Evolutionary conservation across 2,329 filamentous ascomycete genomes (phyloP), one percentile per base, ranked within the genome.

Genomic region (Clarireedia homoeocarpa): DNA sequence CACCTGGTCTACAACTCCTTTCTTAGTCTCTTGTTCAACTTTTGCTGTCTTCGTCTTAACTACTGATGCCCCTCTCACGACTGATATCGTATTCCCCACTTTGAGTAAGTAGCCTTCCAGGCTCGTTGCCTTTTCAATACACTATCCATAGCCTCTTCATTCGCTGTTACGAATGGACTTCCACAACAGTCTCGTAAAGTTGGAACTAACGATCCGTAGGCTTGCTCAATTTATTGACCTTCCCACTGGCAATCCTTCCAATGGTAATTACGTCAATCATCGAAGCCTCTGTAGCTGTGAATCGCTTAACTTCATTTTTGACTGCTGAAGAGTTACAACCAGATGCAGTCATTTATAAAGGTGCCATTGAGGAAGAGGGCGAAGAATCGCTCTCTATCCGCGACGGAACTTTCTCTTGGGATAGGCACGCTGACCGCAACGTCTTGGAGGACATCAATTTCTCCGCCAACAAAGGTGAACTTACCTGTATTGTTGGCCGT

Each of bases 261-360:
- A 97, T 99, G 91, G 91, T 99, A 39, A 97, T 99, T 63, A 96
- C 91, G 0, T 86, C 92, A 6, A 89, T 99, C 60, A 91, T 99
- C 34, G 94, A 99, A 71, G 91, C 94, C 10, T 89, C 84, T n/a
- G 94, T 99, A 55, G 94, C 94, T 24, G 89, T 95, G 23, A 83
- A 82, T 27, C 88, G 94, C 66, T 77, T 99, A 62, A 94, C 91
- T 0, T 80, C 84, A 39, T 99, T 90, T 71, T 83, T 99, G 58
- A 82, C 77, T 0, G 89, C 94, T 0, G 92, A 97, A 66, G 94
- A 99, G 71, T 76, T 99, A 34, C 94, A 99, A 70, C 72, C 81
- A 0, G 86, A 96, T 71, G 92, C 94, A 7, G 85, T 99, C 17
- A 74, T 79, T 14, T 71, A 82, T 47, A 82, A 86, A 67, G 82